Base-by-base conservation (phyloP, 2,329 filamentous ascomycete species). In the Botrytis hyacinthi region DNA sequence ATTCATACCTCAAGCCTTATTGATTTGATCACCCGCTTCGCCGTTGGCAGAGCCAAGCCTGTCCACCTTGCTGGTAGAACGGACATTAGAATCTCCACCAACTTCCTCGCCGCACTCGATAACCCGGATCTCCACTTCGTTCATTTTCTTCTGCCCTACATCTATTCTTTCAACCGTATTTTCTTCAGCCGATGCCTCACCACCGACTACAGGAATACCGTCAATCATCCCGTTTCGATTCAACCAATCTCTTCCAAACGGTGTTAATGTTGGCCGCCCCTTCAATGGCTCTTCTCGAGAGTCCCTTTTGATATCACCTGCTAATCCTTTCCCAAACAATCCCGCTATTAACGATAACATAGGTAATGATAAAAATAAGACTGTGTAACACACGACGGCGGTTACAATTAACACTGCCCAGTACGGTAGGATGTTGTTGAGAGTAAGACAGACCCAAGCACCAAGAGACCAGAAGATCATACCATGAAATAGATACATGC, bases 401-500 rank as follows among this genome's bases (percentile, higher is more conserved):
- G 70, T 74, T 14, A 72, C 46, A 48, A 65, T 20, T 10, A 71
- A 48, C 5, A 62, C 60, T n/a, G 67, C 63, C 78, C 78, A 80
- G 70, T 80, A 80, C 1, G 78, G 79, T 22, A 78, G 74, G 16
- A 74, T 60, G 3, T 62, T 67, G 29, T 69, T 74, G 12, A 80
- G 57, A 14, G 73, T 71, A 20, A 80, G 72, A 60, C 75, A 76
- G 12, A 77, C 66, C 71, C 75, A 76, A 26, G 80, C 73, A 26
- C 80, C 80, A 10, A 81, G 57, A 18, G 76, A 75, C 80, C 80
- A 81, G 74, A 81, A 81, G 29, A 81, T 76, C 57, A 81, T 77
- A 54, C 84, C 84, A 75, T 86, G 84, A 67, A 85, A 80, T 12
- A 86, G 82, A 75, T 86, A 86, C 71, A 86, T 84, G 54, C 84